Percentiles rank a stretch among this genome's conserved stretches.
Conservation (phyloP, 768 basidiomycete genomes). For the Trametes meyenii region DNA sequence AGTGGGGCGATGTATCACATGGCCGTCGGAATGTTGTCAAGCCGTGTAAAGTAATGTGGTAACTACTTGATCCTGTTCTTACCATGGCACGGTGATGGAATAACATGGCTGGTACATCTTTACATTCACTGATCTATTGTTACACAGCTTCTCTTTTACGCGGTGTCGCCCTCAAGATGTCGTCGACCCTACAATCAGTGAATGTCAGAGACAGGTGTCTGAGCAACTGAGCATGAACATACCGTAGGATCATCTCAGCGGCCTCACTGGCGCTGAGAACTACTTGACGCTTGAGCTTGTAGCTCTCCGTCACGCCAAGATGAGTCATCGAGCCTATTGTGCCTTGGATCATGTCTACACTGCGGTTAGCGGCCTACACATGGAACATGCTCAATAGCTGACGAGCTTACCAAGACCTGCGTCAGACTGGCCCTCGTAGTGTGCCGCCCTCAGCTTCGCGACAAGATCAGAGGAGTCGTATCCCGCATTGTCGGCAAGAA, state of each 20-base stretch:
- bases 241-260: slow-evolving; percentile 98
- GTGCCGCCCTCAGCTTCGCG: slow-evolving; percentile 84
- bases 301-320: slow-evolving; percentile 93
- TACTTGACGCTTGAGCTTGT: slow-evolving; percentile 96
- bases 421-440: slow-evolving; percentile 86
- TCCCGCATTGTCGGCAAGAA: slow-evolving; percentile 96
- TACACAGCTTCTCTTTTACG: slow-evolving; percentile 82
- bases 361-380: background rate
- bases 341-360: slow-evolving; percentile 85
- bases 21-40: no score
- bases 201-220: slow-evolving; percentile 2
- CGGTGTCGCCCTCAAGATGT: slow-evolving; percentile 85
- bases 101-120: background rate
- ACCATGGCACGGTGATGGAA: no score
- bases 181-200: slow-evolving; percentile 68
- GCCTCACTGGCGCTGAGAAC: slow-evolving; percentile 94
- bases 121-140: background rate
- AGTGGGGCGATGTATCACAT: no score
- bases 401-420: slow-evolving; percentile 78
- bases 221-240: slow-evolving; percentile 30
- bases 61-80: no score
- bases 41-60: no score
- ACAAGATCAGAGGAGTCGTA: slow-evolving; percentile 98
- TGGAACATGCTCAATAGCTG: background rate
- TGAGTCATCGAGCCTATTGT: slow-evolving; percentile 84